phyloP scores from a whole-genome alignment of 2,329 filamentous ascomycete genomes.

The Sporothrix euskadiensis region DNA sequence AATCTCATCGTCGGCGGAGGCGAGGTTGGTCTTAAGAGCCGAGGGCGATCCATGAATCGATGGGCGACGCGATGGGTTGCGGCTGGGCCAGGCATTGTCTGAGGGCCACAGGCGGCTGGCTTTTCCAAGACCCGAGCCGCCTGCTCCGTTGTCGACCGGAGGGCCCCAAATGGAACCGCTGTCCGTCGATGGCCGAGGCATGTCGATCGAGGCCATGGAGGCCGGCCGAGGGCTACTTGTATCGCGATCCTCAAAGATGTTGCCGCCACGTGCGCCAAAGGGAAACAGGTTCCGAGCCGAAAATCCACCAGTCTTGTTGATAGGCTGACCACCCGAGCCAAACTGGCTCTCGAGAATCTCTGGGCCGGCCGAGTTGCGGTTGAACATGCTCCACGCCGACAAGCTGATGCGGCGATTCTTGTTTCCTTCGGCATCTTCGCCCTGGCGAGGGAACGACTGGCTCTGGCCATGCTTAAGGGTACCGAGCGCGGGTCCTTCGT shows the following conservation, averaged over 20 bases:
- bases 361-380: constrained; percentile 52
- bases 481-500: constrained; percentile 65
- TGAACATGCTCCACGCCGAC: constrained; percentile 60
- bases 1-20: constrained; percentile 65
- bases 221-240: constrained; percentile 64
- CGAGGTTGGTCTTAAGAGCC: constrained; percentile 59
- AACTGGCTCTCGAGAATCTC: constrained; percentile 45
- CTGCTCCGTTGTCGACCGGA: constrained; percentile 45
- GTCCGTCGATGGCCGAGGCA: constrained; percentile 77
- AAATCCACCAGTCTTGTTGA: constrained; percentile 41
- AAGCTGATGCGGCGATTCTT: constrained; percentile 59
- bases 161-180: constrained; percentile 73
- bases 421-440: constrained; percentile 58
- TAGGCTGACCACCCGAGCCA: constrained; percentile 31
- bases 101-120: constrained; percentile 65
- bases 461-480: constrained; percentile 71
- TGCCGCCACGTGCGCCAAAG: constrained; percentile 52
- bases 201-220: constrained; percentile 67
- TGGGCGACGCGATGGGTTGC: constrained; percentile 75
- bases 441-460: constrained; percentile 70
- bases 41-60: constrained; percentile 77
- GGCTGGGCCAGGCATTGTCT: constrained; percentile 55
- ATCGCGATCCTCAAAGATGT: constrained; percentile 55
- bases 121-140: constrained; percentile 46
- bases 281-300: constrained; percentile 49